A percentile compares a stretch with the other conserved stretches of the same genome.
Conservation (phyloP, 768 basidiomycete species). For the Piloderma croceum region DNA sequence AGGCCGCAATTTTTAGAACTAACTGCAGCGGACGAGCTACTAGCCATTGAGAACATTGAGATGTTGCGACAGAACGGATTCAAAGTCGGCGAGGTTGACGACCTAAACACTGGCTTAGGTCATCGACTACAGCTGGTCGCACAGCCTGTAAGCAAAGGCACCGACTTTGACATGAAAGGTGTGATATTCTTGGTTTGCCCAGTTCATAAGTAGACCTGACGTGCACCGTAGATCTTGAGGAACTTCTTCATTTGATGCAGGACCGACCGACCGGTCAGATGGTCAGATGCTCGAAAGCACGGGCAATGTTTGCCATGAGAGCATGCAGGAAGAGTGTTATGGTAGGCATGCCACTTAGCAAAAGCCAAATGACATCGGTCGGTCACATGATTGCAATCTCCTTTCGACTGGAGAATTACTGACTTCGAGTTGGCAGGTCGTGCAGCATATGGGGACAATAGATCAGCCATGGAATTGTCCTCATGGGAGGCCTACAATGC, state of each 20-base stretch:
- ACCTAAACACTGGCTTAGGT: slow-evolving; percentile 30
- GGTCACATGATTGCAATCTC: slow-evolving; percentile 18
- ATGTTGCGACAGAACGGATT: slow-evolving; percentile 85
- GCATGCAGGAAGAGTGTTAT: slow-evolving; percentile 96
- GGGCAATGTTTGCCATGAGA: slow-evolving; percentile 93
- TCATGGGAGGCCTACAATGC: slow-evolving; percentile 83
- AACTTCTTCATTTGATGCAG: slow-evolving; percentile 80
- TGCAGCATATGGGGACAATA: slow-evolving; percentile 79
- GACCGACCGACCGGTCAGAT: slow-evolving; percentile 74
- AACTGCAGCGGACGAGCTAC: slow-evolving; percentile 83
- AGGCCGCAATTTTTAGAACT: slow-evolving; percentile 78
- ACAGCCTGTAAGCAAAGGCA: slow-evolving; percentile 88
- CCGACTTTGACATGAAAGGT: slow-evolving; percentile 88
- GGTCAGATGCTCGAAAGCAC: slow-evolving; percentile 89
- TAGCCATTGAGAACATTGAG: slow-evolving; percentile 84
- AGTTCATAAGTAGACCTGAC: not conserved
- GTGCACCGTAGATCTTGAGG: slow-evolving; percentile 70
- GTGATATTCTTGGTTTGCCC: slow-evolving; percentile 6
- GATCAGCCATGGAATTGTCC: slow-evolving; percentile 87
- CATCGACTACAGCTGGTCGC: slow-evolving; percentile 63
- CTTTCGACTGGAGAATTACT: not conserved
- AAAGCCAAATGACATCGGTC: slow-evolving; percentile 71
- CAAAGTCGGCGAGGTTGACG: slow-evolving; percentile 60
- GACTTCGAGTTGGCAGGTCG: slow-evolving; percentile 46
- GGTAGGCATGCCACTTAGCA: slow-evolving; percentile 82